Evolutionary conservation across 2,329 filamentous ascomycete species (phyloP).

Genomic region (Aspergillus sp.): DNA sequence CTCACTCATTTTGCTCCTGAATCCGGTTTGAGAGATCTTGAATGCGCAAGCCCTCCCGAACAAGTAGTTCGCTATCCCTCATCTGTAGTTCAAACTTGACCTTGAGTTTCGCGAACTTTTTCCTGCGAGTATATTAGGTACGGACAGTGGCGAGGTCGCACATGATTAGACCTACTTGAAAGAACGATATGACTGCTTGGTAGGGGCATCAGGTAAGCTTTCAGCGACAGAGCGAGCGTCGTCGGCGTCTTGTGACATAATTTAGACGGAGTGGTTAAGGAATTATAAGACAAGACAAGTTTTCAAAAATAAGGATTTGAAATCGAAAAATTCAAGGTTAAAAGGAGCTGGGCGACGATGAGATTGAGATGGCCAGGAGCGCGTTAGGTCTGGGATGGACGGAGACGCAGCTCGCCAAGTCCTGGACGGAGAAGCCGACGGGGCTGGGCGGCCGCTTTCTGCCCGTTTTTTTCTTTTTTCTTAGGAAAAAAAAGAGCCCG

Average conservation of each 20-base stretch:
- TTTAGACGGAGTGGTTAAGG: too few species aligned
- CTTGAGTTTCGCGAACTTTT: slow-evolving; percentile 90
- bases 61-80: slow-evolving; percentile 62
- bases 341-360: not conserved
- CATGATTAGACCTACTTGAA: slow-evolving; percentile 55
- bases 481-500: slow-evolving; percentile 23
- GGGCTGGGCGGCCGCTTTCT: slow-evolving; percentile 23
- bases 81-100: slow-evolving; percentile 78
- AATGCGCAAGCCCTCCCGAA: slow-evolving; percentile 78
- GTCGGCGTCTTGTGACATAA: slow-evolving; percentile 35
- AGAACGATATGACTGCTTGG: slow-evolving; percentile 61
- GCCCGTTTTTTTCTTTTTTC: slow-evolving; percentile 15
- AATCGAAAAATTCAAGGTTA: not conserved
- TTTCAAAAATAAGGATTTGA: not conserved
- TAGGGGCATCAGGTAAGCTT: slow-evolving; percentile 40
- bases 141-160: not conserved
- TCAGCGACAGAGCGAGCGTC: slow-evolving; percentile 28
- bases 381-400: not conserved
- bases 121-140: slow-evolving; percentile 43
- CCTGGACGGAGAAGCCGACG: not conserved
- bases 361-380: not conserved
- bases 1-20: slow-evolving; percentile 89
- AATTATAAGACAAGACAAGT: not conserved
- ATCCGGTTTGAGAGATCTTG: slow-evolving; percentile 78
- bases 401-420: not conserved